A percentile compares a stretch with the other conserved stretches of the same genome.
Evolutionary conservation across 371 early-diverging fungal genomes (phyloP).

Genomic region (Rhizomucor miehei): DNA sequence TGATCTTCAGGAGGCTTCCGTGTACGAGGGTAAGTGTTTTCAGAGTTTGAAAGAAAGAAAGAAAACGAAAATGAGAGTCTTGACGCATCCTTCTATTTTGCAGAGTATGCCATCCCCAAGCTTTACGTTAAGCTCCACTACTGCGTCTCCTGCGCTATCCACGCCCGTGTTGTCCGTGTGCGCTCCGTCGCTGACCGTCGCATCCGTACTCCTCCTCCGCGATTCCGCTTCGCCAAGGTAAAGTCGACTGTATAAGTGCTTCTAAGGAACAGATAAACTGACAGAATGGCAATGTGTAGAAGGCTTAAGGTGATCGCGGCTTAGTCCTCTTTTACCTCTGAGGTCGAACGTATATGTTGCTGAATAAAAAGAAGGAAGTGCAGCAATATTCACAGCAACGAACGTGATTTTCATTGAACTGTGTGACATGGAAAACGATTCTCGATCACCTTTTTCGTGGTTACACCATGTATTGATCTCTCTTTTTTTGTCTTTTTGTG

Average conservation of each 20-base stretch:
- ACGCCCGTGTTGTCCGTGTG: conserved; percentile 96
- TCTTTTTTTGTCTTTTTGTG: no score
- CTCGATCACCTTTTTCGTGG: no score
- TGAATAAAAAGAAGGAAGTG: neutral
- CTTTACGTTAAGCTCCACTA: conserved; percentile 97
- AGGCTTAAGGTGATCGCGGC: neutral
- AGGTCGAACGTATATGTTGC: no score
- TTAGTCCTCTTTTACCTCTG: neutral
- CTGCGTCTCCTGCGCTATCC: conserved; percentile 99
- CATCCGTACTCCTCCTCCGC: conserved; percentile 91
- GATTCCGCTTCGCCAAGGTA: conserved; percentile 78
- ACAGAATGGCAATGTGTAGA: no score
- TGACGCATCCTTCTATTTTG: no score
- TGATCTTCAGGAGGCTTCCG: conserved; percentile 95
- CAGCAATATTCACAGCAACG: neutral
- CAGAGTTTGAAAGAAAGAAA: no score
- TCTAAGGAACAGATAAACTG: no score
- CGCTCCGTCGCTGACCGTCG: conserved; percentile 90
- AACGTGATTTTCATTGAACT: no score
- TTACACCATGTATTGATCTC: no score
- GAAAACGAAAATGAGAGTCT: no score
- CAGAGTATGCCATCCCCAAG: conserved; percentile 95
- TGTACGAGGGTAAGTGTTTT: conserved; percentile 85
- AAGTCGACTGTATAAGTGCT: no score
- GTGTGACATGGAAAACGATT: no score